Evolutionary conservation across 192 early-diverging fungal genomes (phyloP).

Genomic region (Coemansia sp.): DNA sequence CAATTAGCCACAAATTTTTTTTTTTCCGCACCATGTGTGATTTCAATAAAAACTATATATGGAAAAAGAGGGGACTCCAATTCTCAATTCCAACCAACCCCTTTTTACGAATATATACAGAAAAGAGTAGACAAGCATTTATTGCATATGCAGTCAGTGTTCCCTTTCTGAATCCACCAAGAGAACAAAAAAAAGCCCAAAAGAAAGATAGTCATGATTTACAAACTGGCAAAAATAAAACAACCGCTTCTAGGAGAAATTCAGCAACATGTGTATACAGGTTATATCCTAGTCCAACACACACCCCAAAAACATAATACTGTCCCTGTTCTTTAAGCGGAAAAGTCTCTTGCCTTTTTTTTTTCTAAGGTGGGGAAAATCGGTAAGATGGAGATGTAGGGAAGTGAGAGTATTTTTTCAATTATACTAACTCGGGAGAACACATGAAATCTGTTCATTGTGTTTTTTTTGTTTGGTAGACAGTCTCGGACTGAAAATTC

Average conservation of each 20-base stretch:
- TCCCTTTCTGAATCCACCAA: background rate
- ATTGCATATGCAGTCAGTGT: background rate
- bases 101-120: too few species aligned
- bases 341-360: background rate
- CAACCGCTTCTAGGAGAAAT: background rate
- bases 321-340: background rate
- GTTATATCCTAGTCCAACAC: background rate
- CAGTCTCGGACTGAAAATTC: background rate
- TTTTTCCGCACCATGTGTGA: background rate
- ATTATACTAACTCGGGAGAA: background rate
- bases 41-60: background rate
- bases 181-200: background rate
- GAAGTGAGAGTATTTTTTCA: background rate
- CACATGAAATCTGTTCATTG: background rate
- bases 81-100: too few species aligned
- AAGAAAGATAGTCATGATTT: constrained; percentile 6
- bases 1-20: background rate
- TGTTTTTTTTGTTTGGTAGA: background rate
- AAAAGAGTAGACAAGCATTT: too few species aligned
- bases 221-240: background rate
- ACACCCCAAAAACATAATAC: background rate
- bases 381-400: background rate
- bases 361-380: background rate
- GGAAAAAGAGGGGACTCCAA: too few species aligned
- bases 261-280: background rate